These are phyloP conservation scores for Rhodotorula sp. DNA, from an alignment of 1,284 basidiomycete genomes.

Conservation along the genomic window DNA sequence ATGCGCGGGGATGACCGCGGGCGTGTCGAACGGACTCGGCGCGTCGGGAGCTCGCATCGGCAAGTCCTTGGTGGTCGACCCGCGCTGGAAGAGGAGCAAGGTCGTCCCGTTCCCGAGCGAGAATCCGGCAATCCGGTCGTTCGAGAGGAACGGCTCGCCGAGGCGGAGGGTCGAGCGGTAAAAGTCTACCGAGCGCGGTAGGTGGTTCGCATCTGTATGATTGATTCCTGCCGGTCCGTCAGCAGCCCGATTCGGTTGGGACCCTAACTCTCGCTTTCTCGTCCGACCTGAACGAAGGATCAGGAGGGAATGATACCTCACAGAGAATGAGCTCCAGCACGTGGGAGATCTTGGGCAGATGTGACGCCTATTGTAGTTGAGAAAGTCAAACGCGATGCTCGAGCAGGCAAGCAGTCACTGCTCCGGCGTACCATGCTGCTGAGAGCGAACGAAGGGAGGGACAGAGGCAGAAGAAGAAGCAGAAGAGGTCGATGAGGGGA, in stretches of 20 bases:
- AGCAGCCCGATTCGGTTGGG: too few relatives aligned
- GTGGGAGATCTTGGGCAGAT: constrained; percentile 27
- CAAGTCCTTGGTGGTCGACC: constrained; percentile 7
- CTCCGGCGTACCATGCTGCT: too few relatives aligned
- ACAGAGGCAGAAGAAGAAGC: too few relatives aligned
- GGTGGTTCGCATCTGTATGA: background rate
- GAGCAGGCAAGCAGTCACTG: too few relatives aligned
- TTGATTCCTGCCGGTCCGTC: background rate
- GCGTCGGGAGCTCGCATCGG: background rate
- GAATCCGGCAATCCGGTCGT: constrained; percentile 28
- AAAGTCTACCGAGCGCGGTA: constrained; percentile 24
- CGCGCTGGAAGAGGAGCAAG: constrained; percentile 35
- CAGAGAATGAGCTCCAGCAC: constrained; percentile 37
- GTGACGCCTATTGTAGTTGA: constrained; percentile 5
- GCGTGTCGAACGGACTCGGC: background rate
- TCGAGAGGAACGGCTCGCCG: constrained; percentile 23
- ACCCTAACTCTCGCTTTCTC: too few relatives aligned
- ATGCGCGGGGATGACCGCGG: constrained; percentile 22
- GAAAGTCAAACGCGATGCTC: too few relatives aligned
- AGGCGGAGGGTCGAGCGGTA: constrained; percentile 26
- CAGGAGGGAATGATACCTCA: background rate
- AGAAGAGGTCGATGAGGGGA: too few relatives aligned
- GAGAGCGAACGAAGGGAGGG: too few relatives aligned
- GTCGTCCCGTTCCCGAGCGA: constrained; percentile 18
- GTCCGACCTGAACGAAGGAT: background rate